These are phyloP conservation scores for Musa balbisiana DNA, from an alignment of 202 grass and related monocot species.

Conservation along the genomic window DNA sequence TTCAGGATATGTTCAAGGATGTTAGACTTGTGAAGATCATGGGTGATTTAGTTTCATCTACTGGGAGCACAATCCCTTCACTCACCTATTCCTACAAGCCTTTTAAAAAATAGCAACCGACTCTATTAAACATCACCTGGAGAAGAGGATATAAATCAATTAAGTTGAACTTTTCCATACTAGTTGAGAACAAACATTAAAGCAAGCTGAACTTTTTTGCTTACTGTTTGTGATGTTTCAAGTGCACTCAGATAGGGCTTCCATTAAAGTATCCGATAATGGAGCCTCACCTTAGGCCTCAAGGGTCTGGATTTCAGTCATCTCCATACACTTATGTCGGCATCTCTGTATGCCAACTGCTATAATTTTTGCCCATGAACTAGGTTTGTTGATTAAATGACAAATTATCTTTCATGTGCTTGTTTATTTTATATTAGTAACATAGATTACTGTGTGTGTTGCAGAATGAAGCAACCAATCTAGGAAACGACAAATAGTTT, in stretches of 20 bases:
- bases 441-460: too few species aligned
- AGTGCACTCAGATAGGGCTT: neutral
- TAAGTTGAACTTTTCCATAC: neutral
- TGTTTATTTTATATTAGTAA: too few species aligned
- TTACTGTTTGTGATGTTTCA: neutral
- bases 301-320: neutral
- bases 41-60: constrained; percentile 58
- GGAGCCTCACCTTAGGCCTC: neutral
- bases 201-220: neutral
- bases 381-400: neutral
- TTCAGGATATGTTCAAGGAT: constrained; percentile 82
- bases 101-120: constrained; percentile 89
- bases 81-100: constrained; percentile 84
- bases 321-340: neutral
- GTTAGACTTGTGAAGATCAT: constrained; percentile 82
- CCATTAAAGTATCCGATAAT: neutral
- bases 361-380: neutral
- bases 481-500: too few species aligned
- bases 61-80: constrained; percentile 73
- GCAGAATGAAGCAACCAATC: too few species aligned
- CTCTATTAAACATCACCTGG: constrained; percentile 82
- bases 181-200: neutral
- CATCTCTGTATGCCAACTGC: neutral
- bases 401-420: neutral
- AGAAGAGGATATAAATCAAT: constrained; percentile 1